phyloP scores from a whole-genome alignment of 176 grass and related monocot genomes.

The Carex parvula region DNA sequence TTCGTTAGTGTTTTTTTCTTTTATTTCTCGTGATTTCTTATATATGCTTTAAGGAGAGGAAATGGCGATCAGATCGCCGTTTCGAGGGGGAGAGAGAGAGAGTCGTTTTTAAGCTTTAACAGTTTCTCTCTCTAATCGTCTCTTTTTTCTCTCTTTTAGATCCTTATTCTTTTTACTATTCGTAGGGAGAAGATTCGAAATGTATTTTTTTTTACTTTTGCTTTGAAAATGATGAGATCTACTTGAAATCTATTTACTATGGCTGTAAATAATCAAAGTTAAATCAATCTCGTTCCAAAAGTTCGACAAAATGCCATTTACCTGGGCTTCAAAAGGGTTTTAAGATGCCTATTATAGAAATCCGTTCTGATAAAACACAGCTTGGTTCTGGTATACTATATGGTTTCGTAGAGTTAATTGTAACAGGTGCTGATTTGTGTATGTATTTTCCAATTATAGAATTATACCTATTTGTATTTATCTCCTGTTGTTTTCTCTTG shows the following conservation, averaged over 20 bases:
- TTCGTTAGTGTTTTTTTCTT: neutral
- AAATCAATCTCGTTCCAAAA: neutral
- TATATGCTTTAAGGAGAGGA: neutral
- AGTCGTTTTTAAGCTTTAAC: neutral
- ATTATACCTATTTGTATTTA: neutral
- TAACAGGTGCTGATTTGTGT: neutral
- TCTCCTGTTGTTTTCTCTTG: neutral
- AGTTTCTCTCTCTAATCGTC: neutral
- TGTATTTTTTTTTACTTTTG: neutral
- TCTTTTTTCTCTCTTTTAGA: neutral
- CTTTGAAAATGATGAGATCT: neutral
- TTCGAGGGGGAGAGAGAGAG: neutral
- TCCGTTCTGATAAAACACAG: neutral
- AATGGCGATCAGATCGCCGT: neutral
- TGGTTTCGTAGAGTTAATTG: neutral
- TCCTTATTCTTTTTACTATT: neutral
- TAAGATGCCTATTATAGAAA: neutral
- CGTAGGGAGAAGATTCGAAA: neutral
- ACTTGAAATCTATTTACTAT: neutral
- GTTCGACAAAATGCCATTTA: neutral
- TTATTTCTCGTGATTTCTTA: neutral
- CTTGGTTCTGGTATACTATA: neutral
- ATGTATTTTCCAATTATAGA: neutral
- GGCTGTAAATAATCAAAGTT: neutral
- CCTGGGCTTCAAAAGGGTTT: neutral